Evolutionary conservation across 441 rosid species (phyloP), one percentile per base, ranked within the genome.

Genomic region (Biscutella auriculata): DNA sequence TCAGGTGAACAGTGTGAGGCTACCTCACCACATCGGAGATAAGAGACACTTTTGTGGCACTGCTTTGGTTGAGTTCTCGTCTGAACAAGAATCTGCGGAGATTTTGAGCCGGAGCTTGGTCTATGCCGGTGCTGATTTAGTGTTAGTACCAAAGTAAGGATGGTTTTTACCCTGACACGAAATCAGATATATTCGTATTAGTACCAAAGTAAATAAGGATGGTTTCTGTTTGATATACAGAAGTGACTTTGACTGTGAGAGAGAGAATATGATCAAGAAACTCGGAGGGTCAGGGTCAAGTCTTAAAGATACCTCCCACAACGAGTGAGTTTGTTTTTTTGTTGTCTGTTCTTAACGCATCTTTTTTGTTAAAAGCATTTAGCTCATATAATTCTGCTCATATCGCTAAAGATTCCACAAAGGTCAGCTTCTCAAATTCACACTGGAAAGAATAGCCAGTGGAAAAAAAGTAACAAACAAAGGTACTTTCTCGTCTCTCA

Each of bases 1-100:
- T 48, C 69, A 78, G 82, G 77, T 82, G 32, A 82, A 77, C 29
- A 79, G 79, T 54, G 81, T 82, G 55, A 82, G 87, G 66, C 66
- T 79, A 11, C 87, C 84, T 59, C 78, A 73, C 43, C 81, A 73
- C 70, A 48, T 63, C 21, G 69, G 65, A 6, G 78, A 75, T 61
- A 77, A 75, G 65, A 68, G 62, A 67, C 30, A 35, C 51, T 79
- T 82, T 53, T 71, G 65, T 57, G 84, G 82, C 60, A 77, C 78
- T 57, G 82, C 81, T 54, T 73, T 82, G 73, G 66, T 77, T 57
- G 87, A 79, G 49, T 76, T 82, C 43, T 71, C 87, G 5, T 60
- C 78, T 37, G 76, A 68, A 41, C 69, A 60, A 65, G 84, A 76
- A 46, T 60, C 73, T 51, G 54, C 57, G 23, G 59, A 63, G 53